Base-by-base conservation (phyloP, 1,284 basidiomycete species). In the Abortiporus biennis region DNA sequence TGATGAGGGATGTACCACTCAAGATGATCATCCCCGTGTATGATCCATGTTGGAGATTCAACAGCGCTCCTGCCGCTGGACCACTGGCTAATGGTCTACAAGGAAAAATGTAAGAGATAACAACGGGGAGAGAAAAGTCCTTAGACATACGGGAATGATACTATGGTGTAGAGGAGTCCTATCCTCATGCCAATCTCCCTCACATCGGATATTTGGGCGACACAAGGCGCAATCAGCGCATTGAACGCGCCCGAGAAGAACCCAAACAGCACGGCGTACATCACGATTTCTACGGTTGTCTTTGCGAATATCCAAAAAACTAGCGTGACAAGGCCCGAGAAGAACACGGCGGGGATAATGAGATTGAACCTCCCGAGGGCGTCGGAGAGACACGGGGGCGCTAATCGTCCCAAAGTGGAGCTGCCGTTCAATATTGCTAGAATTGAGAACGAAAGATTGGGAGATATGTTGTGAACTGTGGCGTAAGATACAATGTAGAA, bases 401-500 rank as follows among this genome's bases (percentile, higher is more conserved):
- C 66, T 36, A 84, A 60, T 12, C 82, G 78, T 11, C 82, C 81
- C 34, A 56, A 47, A 24, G 82, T 64, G 0, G 79, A 72, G 6
- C 78, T 78, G 0, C 71, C 78, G 54, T 85, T 85, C 65, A 85
- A 68, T 32, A 76, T 66, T 0, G 80, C 73, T 15, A 85, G 67
- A 1, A 79, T 66, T 49, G 71, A 70, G 57, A 78, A 74, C 0
- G 71, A 63, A 29, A 58, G 56, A 23, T 56, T 47, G 2, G 66
- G 45, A 9, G 64, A 47, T 22, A 71, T 55, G 33, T 38, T 37
- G 36, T 50, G 47, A 53, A 50, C 35, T 66, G 53, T 36, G 61
- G 65, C 63, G 56, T 74, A 81, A 35, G 70, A 64, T n/a, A 72
- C 68, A 41, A 83, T 71, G 61, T 76, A 83, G 54, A 81, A 79